Conservation (phyloP, 768 basidiomycete species). For the Phaeotremella fagi region DNA sequence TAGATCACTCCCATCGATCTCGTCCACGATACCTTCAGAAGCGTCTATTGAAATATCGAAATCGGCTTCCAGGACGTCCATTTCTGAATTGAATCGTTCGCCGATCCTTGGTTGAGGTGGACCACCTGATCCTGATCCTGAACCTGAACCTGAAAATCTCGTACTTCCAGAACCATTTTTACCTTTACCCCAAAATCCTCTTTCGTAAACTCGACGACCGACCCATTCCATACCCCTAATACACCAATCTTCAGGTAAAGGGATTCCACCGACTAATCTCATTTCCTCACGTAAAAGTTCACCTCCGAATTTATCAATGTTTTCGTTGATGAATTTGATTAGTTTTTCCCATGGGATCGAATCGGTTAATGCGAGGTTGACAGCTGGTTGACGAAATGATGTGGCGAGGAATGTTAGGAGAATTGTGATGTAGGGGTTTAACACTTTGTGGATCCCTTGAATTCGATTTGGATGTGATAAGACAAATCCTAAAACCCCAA, state of each 20-base stretch:
- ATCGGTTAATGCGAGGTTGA: slow-evolving; percentile 64
- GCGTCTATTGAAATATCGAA: slow-evolving; percentile 52
- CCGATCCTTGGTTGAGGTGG: slow-evolving; percentile 45
- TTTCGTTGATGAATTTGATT: slow-evolving; percentile 59
- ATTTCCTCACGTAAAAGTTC: slow-evolving; percentile 44
- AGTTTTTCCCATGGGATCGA: slow-evolving; percentile 79
- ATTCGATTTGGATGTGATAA: slow-evolving; percentile 57
- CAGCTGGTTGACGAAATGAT: slow-evolving; percentile 61
- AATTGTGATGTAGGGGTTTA: slow-evolving; percentile 83
- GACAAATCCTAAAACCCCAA: slow-evolving; percentile 67
- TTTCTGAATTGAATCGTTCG: slow-evolving; percentile 54
- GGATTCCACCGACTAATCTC: slow-evolving; percentile 62
- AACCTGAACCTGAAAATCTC: slow-evolving; percentile 1
- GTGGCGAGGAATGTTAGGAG: slow-evolving; percentile 85
- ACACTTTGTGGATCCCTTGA: slow-evolving; percentile 50
- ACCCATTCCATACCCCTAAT: slow-evolving; percentile 96
- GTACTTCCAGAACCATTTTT: slow-evolving; percentile 17
- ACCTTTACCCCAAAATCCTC: slow-evolving; percentile 82
- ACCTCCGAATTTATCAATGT: slow-evolving; percentile 53
- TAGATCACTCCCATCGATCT: slow-evolving; percentile 52
- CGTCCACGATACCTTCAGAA: slow-evolving; percentile 77
- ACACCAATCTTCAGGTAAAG: slow-evolving; percentile 91
- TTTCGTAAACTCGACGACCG: slow-evolving; percentile 79
- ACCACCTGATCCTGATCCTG: slow-evolving; percentile 20
- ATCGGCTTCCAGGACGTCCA: slow-evolving; percentile 68